These are phyloP conservation scores for Dactylonectria estremocensis DNA, from an alignment of 2,329 filamentous ascomycete genomes.

Conservation along the genomic window DNA sequence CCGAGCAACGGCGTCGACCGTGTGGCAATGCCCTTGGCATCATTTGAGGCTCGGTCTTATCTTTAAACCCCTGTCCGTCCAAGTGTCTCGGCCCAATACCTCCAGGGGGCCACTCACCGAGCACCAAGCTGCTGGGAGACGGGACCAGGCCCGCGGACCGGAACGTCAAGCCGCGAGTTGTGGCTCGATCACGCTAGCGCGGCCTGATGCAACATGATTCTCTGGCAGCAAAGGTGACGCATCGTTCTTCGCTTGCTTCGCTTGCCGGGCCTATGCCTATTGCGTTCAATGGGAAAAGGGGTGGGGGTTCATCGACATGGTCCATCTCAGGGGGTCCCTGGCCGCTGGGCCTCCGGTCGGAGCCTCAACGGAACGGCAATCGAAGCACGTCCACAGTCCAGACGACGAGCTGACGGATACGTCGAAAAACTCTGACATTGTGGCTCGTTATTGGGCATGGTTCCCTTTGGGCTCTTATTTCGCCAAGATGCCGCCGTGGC, in stretches of 20 bases:
- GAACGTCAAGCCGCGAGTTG: slow-evolving; percentile 33
- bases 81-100: neutral
- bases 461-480: slow-evolving; percentile 22
- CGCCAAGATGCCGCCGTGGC: slow-evolving; percentile 26
- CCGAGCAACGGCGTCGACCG: slow-evolving; percentile 18
- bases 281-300: neutral
- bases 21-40: slow-evolving; percentile 33
- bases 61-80: slow-evolving; percentile 21
- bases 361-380: slow-evolving; percentile 29
- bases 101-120: slow-evolving; percentile 23
- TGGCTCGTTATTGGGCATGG: slow-evolving; percentile 20
- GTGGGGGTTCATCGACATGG: slow-evolving; percentile 17
- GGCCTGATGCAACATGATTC: slow-evolving; percentile 25
- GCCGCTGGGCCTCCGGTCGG: slow-evolving; percentile 9
- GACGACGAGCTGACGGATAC: slow-evolving; percentile 3
- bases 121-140: slow-evolving; percentile 19
- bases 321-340: slow-evolving; percentile 15
- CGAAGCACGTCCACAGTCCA: slow-evolving; percentile 5
- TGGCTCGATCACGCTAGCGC: slow-evolving; percentile 39
- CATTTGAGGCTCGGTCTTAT: slow-evolving; percentile 48
- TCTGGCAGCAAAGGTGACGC: slow-evolving; percentile 16
- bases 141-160: slow-evolving; percentile 38
- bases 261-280: slow-evolving; percentile 8
- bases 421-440: neutral
- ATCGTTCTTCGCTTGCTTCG: slow-evolving; percentile 7